phyloP scores from a whole-genome alignment of 2,329 filamentous ascomycete species.

The Karstenula rhodostoma region DNA sequence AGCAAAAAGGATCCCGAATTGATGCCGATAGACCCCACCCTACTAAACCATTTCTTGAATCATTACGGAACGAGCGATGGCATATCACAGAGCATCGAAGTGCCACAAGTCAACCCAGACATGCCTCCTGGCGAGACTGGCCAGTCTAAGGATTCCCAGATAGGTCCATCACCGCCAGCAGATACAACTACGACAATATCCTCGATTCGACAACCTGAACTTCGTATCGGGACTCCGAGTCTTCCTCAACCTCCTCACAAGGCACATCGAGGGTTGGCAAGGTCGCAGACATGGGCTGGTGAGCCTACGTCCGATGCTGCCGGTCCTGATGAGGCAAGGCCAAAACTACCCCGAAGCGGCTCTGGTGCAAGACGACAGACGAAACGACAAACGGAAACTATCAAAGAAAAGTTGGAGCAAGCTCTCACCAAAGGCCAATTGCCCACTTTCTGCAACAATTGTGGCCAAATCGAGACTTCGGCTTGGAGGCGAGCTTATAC shows the following conservation, averaged over 20 bases:
- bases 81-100: constrained; percentile 3
- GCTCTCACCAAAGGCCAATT: constrained; percentile 80
- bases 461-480: constrained; percentile 92
- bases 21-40: neutral
- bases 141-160: neutral
- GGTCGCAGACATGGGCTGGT: constrained; percentile 50
- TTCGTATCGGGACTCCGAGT: constrained; percentile 36
- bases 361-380: constrained; percentile 72
- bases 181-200: neutral
- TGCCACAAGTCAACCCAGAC: neutral
- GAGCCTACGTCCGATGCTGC: constrained; percentile 46
- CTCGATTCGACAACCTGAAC: neutral
- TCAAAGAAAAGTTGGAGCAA: constrained; percentile 63
- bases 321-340: constrained; percentile 29
- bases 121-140: neutral
- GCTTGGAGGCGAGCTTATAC: constrained; percentile 95
- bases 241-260: constrained; percentile 29
- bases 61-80: neutral
- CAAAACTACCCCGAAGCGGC: constrained; percentile 51
- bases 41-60: constrained; percentile 9
- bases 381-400: constrained; percentile 44
- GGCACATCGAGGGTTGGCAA: constrained; percentile 36
- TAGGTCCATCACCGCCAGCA: neutral
- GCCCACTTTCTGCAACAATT: constrained; percentile 90
- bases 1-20: neutral